Base-by-base conservation (phyloP, 768 basidiomycete species). In the Lactarius pseudohatsudake region DNA sequence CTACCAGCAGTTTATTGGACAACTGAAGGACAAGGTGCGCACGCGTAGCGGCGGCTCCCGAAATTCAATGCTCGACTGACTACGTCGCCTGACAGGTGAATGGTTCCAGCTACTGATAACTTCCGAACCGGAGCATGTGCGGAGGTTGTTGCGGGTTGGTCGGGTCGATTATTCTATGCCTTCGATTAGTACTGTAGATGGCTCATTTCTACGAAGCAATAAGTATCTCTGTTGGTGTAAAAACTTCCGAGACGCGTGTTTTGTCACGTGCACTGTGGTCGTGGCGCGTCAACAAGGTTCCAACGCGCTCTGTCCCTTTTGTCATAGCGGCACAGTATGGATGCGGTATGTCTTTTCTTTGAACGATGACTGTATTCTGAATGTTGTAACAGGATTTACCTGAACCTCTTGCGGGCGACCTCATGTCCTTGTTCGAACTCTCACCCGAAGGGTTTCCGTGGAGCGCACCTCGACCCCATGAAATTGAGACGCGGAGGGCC, bases 1-100 rank as follows among this genome's bases (percentile, higher is more conserved):
- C 75, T 99, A 98, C 78, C 91, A 94, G 73, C 96, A 98, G 76
- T 98, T 93, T 78, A 85, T 97, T 72, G 86, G 85, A 38, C 87
- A 91, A 68, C 77, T 98, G 72, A 96, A 94, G 80, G 94, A 96
- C 75, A 97, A 93, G 87, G 91, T 90, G 28, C 50, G 75, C 30
- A 11, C 6, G 6, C 18, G 16, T 26, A 30, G 58, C 16, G 26
- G n/a, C n/a, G n/a, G 50, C 26, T 15, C 34, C 8, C 58, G 58
- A 6, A 15, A 45, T 45, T 56, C 66, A 15, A 9, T 63, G 34
- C 22, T 67, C n/a, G 62, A 67, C 58, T 67, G n/a, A 67, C 47
- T 34, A 7, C 43, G 28, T 36, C 57, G 36, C 11, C 28, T 22
- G n/a, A 40, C 69, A 71, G 70, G 70, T 71, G 43, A 71, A 71